These are phyloP conservation scores for Lachancea meyersii DNA, from an alignment of 805 yeast species.

Conservation along the genomic window DNA sequence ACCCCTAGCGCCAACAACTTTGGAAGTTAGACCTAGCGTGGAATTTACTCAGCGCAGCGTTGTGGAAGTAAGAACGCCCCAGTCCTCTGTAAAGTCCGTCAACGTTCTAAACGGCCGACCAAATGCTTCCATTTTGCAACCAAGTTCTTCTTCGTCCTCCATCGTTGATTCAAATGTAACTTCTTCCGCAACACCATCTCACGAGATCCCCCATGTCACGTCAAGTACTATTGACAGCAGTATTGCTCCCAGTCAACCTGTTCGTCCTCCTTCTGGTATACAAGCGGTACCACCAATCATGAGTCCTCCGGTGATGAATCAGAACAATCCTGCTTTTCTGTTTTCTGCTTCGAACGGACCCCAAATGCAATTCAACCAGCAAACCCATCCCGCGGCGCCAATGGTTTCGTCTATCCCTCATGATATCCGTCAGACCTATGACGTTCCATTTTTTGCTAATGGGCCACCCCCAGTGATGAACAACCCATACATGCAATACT, in stretches of 20 bases:
- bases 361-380: background rate
- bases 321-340: background rate
- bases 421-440: background rate
- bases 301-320: background rate
- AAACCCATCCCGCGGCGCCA: background rate
- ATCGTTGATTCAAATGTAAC: constrained; percentile 1
- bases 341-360: background rate
- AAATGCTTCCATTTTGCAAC: constrained; percentile 4
- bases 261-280: constrained; percentile 3
- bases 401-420: background rate
- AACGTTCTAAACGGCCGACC: constrained; percentile 4
- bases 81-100: background rate
- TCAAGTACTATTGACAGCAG: background rate
- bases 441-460: constrained; percentile 1
- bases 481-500: constrained; percentile 4
- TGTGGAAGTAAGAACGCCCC: background rate
- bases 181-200: background rate
- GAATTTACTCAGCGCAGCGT: constrained; percentile 3
- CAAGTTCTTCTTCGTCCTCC: constrained; percentile 1
- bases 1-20: constrained; percentile 27
- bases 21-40: constrained; percentile 21
- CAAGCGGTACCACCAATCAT: background rate
- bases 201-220: background rate
- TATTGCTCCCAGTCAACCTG: background rate
- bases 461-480: constrained; percentile 1